Conservation (phyloP, 768 basidiomycete species). For the Suillus subalutaceus region DNA sequence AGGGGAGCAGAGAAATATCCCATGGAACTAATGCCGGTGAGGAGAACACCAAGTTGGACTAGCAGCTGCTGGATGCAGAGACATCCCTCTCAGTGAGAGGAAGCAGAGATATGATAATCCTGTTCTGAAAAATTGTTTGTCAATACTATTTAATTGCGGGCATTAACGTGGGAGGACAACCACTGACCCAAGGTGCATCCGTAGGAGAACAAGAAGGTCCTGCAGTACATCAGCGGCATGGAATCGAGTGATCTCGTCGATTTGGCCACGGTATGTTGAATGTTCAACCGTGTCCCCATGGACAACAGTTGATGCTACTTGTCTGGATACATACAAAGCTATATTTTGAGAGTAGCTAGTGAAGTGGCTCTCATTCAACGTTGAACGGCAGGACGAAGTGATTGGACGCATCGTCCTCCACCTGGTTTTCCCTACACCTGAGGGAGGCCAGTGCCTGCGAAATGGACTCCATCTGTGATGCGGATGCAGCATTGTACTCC, state of each 20-base stretch:
- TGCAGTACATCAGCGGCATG: not conserved
- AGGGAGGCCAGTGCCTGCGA: not conserved
- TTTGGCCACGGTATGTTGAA: not conserved
- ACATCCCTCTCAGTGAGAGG: conserved; percentile 1
- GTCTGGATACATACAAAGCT: not conserved
- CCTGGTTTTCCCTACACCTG: not conserved
- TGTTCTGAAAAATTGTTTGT: not conserved
- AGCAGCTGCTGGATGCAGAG: not conserved
- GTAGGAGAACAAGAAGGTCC: not conserved
- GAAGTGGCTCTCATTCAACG: not conserved
- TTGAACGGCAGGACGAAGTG: not conserved
- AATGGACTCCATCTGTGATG: not conserved
- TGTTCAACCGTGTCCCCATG: not conserved
- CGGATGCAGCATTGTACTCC: not conserved
- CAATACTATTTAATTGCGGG: not conserved
- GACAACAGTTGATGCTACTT: not conserved
- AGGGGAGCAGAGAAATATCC: not conserved
- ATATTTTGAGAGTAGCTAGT: not conserved
- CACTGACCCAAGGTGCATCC: not conserved
- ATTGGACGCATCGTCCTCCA: conserved; percentile 2
- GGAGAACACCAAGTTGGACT: not conserved
- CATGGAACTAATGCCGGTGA: not conserved
- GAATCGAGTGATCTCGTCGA: not conserved
- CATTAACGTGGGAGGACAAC: not conserved
- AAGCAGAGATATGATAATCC: not conserved